A percentile compares a stretch with the other conserved stretches of the same genome.
phyloP scores from a whole-genome alignment of 306 rosid species.

The Begonia masoniana region DNA sequence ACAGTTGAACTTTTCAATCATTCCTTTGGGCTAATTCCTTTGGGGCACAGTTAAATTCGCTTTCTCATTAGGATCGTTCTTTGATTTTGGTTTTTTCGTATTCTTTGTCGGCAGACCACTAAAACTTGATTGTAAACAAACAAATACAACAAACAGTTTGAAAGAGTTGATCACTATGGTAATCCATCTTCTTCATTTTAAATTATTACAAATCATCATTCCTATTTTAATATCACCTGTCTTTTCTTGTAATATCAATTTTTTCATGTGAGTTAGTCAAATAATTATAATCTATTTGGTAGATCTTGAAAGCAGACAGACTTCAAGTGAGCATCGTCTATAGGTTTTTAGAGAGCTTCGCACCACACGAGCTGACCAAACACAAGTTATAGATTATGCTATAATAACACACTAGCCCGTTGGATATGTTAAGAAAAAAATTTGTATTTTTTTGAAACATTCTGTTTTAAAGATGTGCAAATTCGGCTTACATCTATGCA shows the following conservation, averaged over 20 bases:
- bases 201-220: background rate
- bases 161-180: constrained; percentile 88
- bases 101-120: constrained; percentile 48
- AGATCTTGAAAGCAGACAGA: constrained; percentile 98
- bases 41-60: background rate
- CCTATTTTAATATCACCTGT: background rate
- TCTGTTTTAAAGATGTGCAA: no score
- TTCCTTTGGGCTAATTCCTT: no score
- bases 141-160: constrained; percentile 71
- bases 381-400: constrained; percentile 59
- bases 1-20: background rate
- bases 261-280: no score
- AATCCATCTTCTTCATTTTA: constrained; percentile 11
- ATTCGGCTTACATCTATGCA: constrained; percentile 7
- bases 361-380: constrained; percentile 84
- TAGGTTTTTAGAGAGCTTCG: constrained; percentile 90
- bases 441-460: no score
- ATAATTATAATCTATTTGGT: constrained; percentile 12
- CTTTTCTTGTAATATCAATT: no score
- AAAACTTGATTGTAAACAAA: constrained; percentile 70
- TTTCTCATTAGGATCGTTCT: background rate
- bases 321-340: constrained; percentile 73
- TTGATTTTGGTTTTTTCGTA: background rate
- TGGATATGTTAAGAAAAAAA: no score
- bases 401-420: no score